These are phyloP conservation scores for Acanthamoeba rhysodes DNA, from an alignment of 208 protist species.

Conservation along the genomic window DNA sequence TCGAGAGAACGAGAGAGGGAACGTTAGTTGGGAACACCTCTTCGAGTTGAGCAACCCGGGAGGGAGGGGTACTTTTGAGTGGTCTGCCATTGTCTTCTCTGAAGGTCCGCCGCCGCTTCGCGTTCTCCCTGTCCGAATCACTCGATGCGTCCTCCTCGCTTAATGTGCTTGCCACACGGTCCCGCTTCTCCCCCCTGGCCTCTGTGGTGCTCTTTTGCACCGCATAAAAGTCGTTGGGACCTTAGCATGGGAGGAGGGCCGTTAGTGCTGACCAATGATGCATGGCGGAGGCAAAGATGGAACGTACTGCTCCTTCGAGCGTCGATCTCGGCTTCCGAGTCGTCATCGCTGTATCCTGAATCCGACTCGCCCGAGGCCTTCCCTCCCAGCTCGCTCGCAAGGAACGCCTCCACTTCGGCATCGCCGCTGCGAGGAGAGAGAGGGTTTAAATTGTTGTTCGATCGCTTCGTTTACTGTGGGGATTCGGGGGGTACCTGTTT, in stretches of 20 bases:
- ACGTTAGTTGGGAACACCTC: not conserved
- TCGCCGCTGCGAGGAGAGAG: not conserved
- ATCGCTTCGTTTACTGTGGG: too few relatives aligned
- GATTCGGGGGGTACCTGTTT: not conserved
- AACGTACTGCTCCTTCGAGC: not conserved
- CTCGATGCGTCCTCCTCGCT: slow-evolving; percentile 65
- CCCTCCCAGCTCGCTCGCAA: slow-evolving; percentile 33
- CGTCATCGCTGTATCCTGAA: not conserved
- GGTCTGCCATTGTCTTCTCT: not conserved
- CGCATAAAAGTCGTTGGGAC: slow-evolving; percentile 27
- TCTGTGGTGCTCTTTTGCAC: not conserved
- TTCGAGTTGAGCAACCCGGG: not conserved
- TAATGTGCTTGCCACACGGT: slow-evolving; percentile 16
- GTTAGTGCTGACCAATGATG: not conserved
- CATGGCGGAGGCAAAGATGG: not conserved
- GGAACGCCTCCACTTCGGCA: slow-evolving; percentile 54
- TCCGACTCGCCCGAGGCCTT: slow-evolving; percentile 39
- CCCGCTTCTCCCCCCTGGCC: not conserved
- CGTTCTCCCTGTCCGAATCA: not conserved
- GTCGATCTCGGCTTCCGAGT: not conserved
- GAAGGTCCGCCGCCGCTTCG: not conserved
- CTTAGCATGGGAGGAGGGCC: not conserved
- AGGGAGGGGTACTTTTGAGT: not conserved
- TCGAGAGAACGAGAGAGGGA: not conserved
- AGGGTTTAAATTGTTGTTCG: too few relatives aligned